Percentiles rank a stretch among this genome's conserved stretches.
phyloP scores from a whole-genome alignment of 306 rosid species.

The Lupinus albus region DNA sequence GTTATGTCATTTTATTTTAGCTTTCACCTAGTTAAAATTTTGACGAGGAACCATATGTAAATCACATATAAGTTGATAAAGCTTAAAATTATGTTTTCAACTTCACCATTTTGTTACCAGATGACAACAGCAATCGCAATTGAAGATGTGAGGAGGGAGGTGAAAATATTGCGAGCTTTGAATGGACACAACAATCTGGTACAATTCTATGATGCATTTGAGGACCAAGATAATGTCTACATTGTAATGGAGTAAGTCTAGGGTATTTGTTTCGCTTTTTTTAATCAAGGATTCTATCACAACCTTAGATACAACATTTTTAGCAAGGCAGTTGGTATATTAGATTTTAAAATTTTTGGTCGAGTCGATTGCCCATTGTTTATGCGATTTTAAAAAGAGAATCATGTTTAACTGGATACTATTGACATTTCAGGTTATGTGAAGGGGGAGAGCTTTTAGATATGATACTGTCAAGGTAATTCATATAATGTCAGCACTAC shows the following conservation, averaged over 20 bases:
- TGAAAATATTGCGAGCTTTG: conserved; percentile 89
- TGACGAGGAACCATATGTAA: background rate
- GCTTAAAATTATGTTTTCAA: conserved; percentile 27
- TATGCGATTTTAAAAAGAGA: background rate
- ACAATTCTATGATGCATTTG: conserved; percentile 88
- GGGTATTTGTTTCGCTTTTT: conserved; percentile 1
- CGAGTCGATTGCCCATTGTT: conserved; percentile 18
- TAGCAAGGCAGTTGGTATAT: background rate
- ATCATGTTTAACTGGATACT: conserved; percentile 29
- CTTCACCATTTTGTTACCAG: conserved; percentile 52
- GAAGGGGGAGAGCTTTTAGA: conserved; percentile 99
- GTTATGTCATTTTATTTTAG: conserved; percentile 15
- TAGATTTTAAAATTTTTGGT: background rate
- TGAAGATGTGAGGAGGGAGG: conserved; percentile 98
- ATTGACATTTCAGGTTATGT: conserved; percentile 78
- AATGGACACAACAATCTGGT: conserved; percentile 87
- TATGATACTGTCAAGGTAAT: conserved; percentile 92
- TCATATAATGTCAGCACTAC: conserved; percentile 15
- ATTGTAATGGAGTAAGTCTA: conserved; percentile 97
- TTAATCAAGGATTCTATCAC: conserved; percentile 10
- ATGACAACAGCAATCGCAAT: conserved; percentile 98
- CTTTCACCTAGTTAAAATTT: conserved; percentile 11
- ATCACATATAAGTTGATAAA: background rate
- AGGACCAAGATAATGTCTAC: conserved; percentile 97
- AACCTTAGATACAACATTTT: background rate